Evolutionary conservation across 345 rosid genomes (phyloP).

Genomic region (Gynandropsis gynandra): DNA sequence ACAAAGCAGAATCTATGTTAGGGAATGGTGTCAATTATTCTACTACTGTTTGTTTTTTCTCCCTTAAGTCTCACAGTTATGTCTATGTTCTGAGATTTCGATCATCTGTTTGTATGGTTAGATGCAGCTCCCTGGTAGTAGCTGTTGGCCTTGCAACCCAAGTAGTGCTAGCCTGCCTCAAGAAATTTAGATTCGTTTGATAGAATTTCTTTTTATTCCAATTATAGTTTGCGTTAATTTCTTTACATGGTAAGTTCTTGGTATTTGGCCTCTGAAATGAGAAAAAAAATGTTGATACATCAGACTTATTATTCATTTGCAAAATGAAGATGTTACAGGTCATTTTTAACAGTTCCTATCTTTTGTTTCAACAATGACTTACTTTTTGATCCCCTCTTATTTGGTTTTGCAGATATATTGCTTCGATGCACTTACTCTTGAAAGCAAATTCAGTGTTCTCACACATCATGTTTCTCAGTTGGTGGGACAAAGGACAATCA

Average conservation of each 20-base stretch:
- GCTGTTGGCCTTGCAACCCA: conserved; percentile 88
- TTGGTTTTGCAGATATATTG: conserved; percentile 71
- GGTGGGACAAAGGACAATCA: conserved; percentile 61
- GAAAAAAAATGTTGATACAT: conserved; percentile 14
- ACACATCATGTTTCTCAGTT: conserved; percentile 91
- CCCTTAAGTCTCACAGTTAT: conserved; percentile 69
- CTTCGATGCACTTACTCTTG: conserved; percentile 83
- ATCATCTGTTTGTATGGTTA: conserved; percentile 77
- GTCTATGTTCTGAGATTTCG: conserved; percentile 89
- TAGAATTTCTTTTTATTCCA: conserved; percentile 7
- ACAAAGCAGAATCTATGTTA: conserved; percentile 37
- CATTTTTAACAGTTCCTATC: conserved; percentile 7
- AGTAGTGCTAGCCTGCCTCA: conserved; percentile 37
- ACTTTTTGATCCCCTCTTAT: conserved; percentile 7
- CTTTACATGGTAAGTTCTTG: conserved; percentile 8
- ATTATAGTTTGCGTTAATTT: conserved; percentile 1
- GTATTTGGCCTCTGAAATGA: conserved; percentile 14
- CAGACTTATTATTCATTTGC: background rate
- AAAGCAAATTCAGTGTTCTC: conserved; percentile 85
- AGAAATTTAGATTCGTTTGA: conserved; percentile 13
- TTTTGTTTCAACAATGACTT: conserved; percentile 6
- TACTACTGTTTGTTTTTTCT: conserved; percentile 81
- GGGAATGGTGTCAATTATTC: conserved; percentile 46
- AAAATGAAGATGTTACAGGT: conserved; percentile 1
- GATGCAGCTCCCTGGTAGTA: conserved; percentile 81